Evolutionary conservation across 257 asterid species (phyloP).

Genomic region (Jacaranda copaia): DNA sequence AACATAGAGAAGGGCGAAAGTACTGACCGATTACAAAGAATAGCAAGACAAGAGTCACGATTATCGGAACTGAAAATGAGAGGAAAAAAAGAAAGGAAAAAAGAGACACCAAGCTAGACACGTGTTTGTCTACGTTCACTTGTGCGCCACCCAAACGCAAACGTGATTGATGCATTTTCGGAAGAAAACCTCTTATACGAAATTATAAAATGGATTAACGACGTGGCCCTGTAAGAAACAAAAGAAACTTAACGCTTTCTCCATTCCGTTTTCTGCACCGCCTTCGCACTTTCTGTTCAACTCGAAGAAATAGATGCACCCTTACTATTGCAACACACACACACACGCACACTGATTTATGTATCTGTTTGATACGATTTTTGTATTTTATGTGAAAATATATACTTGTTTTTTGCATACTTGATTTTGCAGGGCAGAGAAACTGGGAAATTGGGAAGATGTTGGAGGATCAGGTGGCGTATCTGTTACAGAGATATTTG

Average conservation of each 20-base stretch:
- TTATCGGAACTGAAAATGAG: neutral
- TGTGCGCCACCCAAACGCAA: neutral
- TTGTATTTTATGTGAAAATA: neutral
- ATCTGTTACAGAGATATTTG: conserved; percentile 84
- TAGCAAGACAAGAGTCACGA: neutral
- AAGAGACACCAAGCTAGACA: neutral
- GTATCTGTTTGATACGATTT: conserved; percentile 1
- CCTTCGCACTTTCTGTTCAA: neutral
- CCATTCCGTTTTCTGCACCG: neutral
- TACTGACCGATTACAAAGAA: neutral
- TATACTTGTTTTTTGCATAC: neutral
- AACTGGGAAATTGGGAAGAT: conserved; percentile 49
- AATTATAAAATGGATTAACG: neutral
- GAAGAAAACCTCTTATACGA: neutral
- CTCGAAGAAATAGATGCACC: neutral
- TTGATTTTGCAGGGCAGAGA: conserved; percentile 26
- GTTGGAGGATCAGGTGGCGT: conserved; percentile 99
- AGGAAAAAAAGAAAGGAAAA: neutral
- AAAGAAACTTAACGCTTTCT: conserved; percentile 16
- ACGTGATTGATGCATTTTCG: no score
- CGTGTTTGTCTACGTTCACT: neutral
- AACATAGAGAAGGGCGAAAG: no score
- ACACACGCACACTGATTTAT: neutral
- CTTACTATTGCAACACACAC: neutral
- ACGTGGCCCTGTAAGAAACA: neutral